A percentile compares a stretch with the other conserved stretches of the same genome.
phyloP scores from a whole-genome alignment of 2,329 filamentous ascomycete species.

The Claviceps monticola region DNA sequence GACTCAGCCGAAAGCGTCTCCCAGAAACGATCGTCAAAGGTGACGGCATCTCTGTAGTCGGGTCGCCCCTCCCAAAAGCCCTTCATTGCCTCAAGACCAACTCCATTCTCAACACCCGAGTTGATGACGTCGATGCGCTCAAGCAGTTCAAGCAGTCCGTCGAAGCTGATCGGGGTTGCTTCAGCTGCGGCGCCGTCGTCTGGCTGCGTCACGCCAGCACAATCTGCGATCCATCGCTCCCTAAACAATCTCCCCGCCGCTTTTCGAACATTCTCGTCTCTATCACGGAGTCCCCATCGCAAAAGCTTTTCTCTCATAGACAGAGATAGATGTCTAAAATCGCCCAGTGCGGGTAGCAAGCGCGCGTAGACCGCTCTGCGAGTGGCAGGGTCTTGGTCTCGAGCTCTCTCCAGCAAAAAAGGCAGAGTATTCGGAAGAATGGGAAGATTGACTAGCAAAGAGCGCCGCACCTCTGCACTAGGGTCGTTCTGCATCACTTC shows the following conservation, averaged over 20 bases:
- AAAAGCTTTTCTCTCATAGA: conserved; percentile 92
- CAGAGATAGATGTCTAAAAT: conserved; percentile 86
- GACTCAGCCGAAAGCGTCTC: conserved; percentile 72
- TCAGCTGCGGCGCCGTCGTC: conserved; percentile 42
- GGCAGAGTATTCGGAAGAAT: conserved; percentile 70
- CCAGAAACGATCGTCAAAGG: conserved; percentile 65
- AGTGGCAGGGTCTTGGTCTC: conserved; percentile 76
- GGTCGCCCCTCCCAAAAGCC: conserved; percentile 92
- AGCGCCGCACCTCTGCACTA: conserved; percentile 81
- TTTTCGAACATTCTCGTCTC: conserved; percentile 88
- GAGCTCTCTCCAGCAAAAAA: conserved; percentile 76
- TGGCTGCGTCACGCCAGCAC: conserved; percentile 53
- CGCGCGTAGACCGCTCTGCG: conserved; percentile 76
- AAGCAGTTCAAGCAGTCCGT: conserved; percentile 78
- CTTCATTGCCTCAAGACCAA: conserved; percentile 86
- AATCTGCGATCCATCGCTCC: conserved; percentile 97
- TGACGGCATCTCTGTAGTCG: conserved; percentile 61
- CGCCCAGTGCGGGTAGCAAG: conserved; percentile 74
- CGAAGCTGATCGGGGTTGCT: conserved; percentile 52
- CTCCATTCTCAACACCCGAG: conserved; percentile 76
- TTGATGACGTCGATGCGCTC: conserved; percentile 91
- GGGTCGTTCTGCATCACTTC: conserved; percentile 88
- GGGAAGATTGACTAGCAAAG: conserved; percentile 80
- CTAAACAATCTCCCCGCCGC: conserved; percentile 81
- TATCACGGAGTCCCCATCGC: conserved; percentile 84